Percentiles rank a stretch among this genome's conserved stretches.
Conservation (phyloP, 306 rosid genomes). For the Cucurbita pepo region DNA sequence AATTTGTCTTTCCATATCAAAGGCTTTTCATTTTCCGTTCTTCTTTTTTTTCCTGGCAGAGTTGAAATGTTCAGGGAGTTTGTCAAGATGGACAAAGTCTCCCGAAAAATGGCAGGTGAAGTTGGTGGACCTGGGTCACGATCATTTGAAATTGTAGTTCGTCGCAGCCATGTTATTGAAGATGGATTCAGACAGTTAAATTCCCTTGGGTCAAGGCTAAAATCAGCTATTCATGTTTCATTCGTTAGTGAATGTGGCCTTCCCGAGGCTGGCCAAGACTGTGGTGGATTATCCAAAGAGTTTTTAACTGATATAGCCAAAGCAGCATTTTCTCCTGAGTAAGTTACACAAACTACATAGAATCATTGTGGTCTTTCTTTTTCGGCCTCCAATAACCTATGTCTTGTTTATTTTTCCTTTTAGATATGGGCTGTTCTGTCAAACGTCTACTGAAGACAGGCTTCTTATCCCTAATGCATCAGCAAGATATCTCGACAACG, state of each 20-base stretch:
- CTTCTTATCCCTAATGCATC: slow-evolving; percentile 71
- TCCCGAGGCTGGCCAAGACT: slow-evolving; percentile 94
- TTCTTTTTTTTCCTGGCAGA: slow-evolving; percentile 28
- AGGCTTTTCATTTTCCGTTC: slow-evolving; percentile 6
- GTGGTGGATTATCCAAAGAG: slow-evolving; percentile 95
- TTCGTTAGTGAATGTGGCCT: slow-evolving; percentile 98
- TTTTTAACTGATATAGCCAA: slow-evolving; percentile 83
- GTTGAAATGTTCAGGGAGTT: slow-evolving; percentile 97
- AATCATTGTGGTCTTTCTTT: background rate
- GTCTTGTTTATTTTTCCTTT: slow-evolving; percentile 10
- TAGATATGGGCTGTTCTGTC: slow-evolving; percentile 82
- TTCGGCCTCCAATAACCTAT: background rate
- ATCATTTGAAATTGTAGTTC: slow-evolving; percentile 60
- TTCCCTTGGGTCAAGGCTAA: slow-evolving; percentile 73
- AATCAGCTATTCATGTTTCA: slow-evolving; percentile 86
- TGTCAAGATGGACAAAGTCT: slow-evolving; percentile 81
- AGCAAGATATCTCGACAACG: slow-evolving; percentile 77
- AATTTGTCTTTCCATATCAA: background rate
- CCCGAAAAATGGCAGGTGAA: slow-evolving; percentile 95
- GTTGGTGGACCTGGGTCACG: slow-evolving; percentile 71
- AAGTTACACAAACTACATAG: slow-evolving; percentile 20
- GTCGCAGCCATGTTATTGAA: slow-evolving; percentile 83
- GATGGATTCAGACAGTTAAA: slow-evolving; percentile 86
- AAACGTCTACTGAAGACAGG: slow-evolving; percentile 77
- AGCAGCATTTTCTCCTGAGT: slow-evolving; percentile 85